These are phyloP conservation scores for Aspergillus costaricaensis DNA, from an alignment of 2,329 filamentous ascomycete genomes.

Conservation along the genomic window DNA sequence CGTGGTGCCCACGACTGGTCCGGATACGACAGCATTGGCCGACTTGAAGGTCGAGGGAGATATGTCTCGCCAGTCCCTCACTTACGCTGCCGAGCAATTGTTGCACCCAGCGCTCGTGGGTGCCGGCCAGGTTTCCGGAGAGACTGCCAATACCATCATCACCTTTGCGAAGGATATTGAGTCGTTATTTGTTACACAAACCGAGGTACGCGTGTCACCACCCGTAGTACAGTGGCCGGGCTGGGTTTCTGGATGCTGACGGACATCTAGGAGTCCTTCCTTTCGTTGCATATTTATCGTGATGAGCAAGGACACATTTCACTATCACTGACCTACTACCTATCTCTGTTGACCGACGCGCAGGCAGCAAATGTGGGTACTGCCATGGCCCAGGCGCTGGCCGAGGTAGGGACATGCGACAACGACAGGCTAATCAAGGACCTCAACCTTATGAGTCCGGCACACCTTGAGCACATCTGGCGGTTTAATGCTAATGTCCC, in stretches of 20 bases:
- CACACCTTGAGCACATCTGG: not conserved
- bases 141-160: not conserved
- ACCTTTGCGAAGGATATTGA: not conserved
- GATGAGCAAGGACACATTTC: not conserved
- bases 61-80: not conserved
- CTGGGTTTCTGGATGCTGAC: not conserved
- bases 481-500: not conserved
- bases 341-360: not conserved
- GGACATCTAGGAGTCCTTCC: not conserved
- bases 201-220: not conserved
- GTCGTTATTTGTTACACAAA: not conserved
- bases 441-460: not conserved
- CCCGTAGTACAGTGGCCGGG: no score
- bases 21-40: not conserved
- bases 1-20: not conserved
- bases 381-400: not conserved
- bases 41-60: not conserved
- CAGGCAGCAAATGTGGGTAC: not conserved
- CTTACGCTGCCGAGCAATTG: not conserved
- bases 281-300: not conserved
- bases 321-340: not conserved
- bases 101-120: not conserved
- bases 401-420: not conserved
- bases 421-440: not conserved
- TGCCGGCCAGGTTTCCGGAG: not conserved